Base-by-base conservation (phyloP, 371 early-diverging fungal genomes). In the Quaeritorhiza haematococci region DNA sequence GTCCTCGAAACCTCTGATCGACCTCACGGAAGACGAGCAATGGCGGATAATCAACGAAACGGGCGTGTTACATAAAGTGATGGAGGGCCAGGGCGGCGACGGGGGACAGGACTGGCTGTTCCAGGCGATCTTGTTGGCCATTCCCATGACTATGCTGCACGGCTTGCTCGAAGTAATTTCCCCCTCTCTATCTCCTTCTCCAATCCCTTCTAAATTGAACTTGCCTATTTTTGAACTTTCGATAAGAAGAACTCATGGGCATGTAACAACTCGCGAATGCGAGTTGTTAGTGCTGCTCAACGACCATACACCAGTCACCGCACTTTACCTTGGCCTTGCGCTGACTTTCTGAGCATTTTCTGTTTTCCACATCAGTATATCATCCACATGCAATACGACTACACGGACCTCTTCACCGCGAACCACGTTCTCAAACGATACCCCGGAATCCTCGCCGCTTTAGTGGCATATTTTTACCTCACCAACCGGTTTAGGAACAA, bases 11-110 rank as follows among this genome's bases (percentile, higher is more conserved):
- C 55, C 60, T 35, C 58, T 64, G 7, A 17, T 59, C 56, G 51
- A 58, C 46, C 43, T 64, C 8, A 26, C 62, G 1, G 59, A 68
- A 56, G 72, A 68, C 13, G 68, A 68, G 38, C 72, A 71, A 53
- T 55, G 58, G 56, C 56, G 63, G 13, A 62, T 71, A 42, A 64
- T 71, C 48, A 58, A 71, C 54, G 55, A 71, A 54, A 65, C 72
- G 4, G 68, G 68, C 41, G 41, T 71, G 19, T 59, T 71, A 8
- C 63, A 68, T 61, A 67, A 68, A 55, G 48, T 71, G 28, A 59
- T 53, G 46, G 33, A 26, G 51, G 46, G 43, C 30, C 54, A 19
- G 17, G 29, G 46, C 47, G 17, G 15, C 8, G 21, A 10, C 46
- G 45, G 23, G 21, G 54, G 26, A 0, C 28, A 57, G 29, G 50